Conservation (phyloP, 176 grass and related monocot species). For the Carex parvula region DNA sequence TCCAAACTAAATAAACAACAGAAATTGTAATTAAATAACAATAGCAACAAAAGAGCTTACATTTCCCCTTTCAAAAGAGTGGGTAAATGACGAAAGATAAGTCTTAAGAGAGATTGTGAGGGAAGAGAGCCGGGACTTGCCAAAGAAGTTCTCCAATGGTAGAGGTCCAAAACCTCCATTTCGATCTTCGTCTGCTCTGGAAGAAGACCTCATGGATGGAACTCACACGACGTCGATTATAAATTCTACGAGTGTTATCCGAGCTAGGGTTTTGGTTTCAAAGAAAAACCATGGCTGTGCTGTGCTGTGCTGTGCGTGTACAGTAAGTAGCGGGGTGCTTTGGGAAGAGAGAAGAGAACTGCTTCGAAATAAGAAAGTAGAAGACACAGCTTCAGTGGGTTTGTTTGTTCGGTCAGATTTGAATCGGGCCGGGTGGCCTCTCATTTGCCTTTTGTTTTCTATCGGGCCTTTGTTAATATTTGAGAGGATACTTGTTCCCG, state of each 20-base stretch:
- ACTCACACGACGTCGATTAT: background rate
- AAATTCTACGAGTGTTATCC: background rate
- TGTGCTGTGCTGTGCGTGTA: background rate
- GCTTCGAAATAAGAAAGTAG: background rate
- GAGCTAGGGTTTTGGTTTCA: background rate
- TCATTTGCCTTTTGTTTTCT: background rate
- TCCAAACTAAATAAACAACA: slow-evolving; percentile 54
- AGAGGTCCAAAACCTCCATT: background rate
- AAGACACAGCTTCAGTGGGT: too few relatives aligned
- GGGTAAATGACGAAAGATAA: background rate
- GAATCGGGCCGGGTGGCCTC: background rate
- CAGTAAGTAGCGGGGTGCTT: background rate
- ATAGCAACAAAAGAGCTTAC: background rate
- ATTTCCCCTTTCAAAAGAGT: too few relatives aligned
- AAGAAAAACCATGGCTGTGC: background rate
- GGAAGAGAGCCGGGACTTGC: background rate
- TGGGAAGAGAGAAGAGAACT: background rate
- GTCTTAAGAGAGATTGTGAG: background rate
- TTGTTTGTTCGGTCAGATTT: background rate
- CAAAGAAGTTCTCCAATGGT: slow-evolving; percentile 32
- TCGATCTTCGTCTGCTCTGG: background rate
- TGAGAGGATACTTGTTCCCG: too few relatives aligned
- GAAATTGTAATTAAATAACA: background rate
- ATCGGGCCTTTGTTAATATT: background rate
- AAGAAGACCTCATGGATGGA: background rate